Evolutionary conservation across 352 stramenopile species (phyloP), one percentile per base, ranked within the genome.

Genomic region (Phytophthora uliginosa): DNA sequence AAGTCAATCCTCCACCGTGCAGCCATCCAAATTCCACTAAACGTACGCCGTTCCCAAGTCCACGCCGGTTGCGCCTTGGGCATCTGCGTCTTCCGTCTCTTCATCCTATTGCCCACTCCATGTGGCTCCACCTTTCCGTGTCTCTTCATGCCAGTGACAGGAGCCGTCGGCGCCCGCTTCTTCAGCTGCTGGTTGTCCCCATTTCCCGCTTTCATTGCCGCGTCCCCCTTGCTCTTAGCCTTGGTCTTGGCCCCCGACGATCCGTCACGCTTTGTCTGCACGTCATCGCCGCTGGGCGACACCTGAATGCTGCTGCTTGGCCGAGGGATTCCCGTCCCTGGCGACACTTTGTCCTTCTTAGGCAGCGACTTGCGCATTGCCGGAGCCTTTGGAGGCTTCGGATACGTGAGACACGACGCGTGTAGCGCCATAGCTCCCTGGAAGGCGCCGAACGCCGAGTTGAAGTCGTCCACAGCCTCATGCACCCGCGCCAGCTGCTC

Each of bases 21-120:
- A 33, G 28, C 15, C 28, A 31, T 31, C 28, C 28, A 31, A 31
- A 31, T 31, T 7, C 28, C 28, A 31, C 28, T 26, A 3, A 52
- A 85, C 81, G 54, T 78, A 94, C 87, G 84, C 48, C 91, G 91
- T 52, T 94, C 86, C 89, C 89, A 96, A 38, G 83, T 91, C 86
- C 86, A 96, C 24, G 85, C 78, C 31, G 85, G 76, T 13, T 77
- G 78, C 28, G 75, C 74, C 28, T 82, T 85, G 38, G 56, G 15
- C 9, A 52, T 50, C 22, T 77, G 68, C 0, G 47, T 57, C 64
- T 83, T 85, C 31, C 74, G 73, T 57, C 48, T 72, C 56, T 79
- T 77, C 20, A 66, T 70, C 5, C 59, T 55, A 40, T 60, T 76
- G 33, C 17, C 48, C 3, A 55, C 38, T 51, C 54, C 64, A 47